phyloP scores from a whole-genome alignment of 2,329 filamentous ascomycete species.

The Colletotrichum sp. region DNA sequence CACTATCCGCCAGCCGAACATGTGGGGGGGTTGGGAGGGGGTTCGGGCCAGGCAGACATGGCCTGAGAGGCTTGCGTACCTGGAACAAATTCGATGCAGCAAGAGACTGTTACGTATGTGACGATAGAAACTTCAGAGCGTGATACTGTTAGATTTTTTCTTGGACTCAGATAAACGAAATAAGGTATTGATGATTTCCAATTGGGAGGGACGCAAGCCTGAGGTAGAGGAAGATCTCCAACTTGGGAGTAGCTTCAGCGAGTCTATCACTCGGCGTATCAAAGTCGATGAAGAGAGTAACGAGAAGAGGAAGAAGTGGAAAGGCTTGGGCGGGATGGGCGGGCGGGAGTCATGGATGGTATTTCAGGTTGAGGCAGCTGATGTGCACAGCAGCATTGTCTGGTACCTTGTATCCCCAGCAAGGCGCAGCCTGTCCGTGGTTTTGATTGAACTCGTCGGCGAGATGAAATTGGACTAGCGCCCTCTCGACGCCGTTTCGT shows the following conservation, averaged over 20 bases:
- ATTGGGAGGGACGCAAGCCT: background rate
- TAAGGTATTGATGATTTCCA: background rate
- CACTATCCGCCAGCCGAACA: background rate
- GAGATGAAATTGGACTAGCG: constrained; percentile 45
- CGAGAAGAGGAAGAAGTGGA: background rate
- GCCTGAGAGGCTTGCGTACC: background rate
- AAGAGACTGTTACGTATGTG: background rate
- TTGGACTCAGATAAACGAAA: background rate
- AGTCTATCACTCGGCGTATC: background rate
- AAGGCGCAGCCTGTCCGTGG: constrained; percentile 21
- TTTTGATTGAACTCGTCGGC: constrained; percentile 36
- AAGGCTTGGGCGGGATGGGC: background rate
- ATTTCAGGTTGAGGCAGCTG: constrained; percentile 23
- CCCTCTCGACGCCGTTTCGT: background rate
- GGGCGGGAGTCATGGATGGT: constrained; percentile 26
- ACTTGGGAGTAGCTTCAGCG: background rate
- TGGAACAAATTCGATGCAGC: background rate
- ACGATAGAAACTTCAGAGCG: background rate
- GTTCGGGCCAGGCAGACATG: background rate
- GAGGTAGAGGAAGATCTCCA: background rate
- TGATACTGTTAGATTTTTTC: background rate
- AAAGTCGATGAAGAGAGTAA: background rate
- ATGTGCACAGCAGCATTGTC: background rate
- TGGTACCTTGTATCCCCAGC: constrained; percentile 4
- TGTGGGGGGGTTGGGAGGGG: background rate